phyloP scores from a whole-genome alignment of 345 rosid species.

The Arabis hirsuta region DNA sequence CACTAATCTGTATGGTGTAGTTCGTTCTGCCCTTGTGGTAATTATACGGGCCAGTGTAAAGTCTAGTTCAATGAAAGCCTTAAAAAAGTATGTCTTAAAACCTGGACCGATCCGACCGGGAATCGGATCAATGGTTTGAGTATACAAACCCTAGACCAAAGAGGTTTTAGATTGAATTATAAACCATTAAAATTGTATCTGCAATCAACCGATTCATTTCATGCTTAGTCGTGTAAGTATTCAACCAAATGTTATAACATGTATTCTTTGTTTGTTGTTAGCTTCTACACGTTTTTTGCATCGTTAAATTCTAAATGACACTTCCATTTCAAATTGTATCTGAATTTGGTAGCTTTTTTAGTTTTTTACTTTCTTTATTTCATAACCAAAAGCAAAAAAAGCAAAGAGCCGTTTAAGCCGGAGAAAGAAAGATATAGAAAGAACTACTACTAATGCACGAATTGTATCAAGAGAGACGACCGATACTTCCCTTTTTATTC shows the following conservation, averaged over 20 bases:
- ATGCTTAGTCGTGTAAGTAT: not conserved
- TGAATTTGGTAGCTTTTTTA: too few species aligned
- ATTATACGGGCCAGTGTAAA: constrained; percentile 23
- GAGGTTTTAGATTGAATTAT: not conserved
- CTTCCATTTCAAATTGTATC: too few species aligned
- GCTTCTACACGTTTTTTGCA: not conserved
- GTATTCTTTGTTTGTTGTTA: not conserved
- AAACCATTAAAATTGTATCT: not conserved
- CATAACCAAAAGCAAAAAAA: not conserved
- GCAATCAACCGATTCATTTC: not conserved
- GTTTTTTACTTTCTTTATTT: not conserved
- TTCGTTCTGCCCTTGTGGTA: constrained; percentile 21
- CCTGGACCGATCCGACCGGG: not conserved
- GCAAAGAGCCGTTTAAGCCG: constrained; percentile 2
- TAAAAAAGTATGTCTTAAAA: not conserved
- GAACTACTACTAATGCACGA: not conserved
- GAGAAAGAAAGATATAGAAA: constrained; percentile 1
- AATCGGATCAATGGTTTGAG: not conserved
- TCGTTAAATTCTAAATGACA: too few species aligned
- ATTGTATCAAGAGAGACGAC: constrained; percentile 4
- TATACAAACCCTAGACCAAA: not conserved
- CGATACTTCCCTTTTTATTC: not conserved
- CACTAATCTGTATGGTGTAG: constrained; percentile 16
- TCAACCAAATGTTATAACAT: not conserved
- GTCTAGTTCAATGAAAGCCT: constrained; percentile 21